These are phyloP conservation scores for Metschnikowia hibisci DNA, from an alignment of 805 yeast genomes.

Conservation along the genomic window DNA sequence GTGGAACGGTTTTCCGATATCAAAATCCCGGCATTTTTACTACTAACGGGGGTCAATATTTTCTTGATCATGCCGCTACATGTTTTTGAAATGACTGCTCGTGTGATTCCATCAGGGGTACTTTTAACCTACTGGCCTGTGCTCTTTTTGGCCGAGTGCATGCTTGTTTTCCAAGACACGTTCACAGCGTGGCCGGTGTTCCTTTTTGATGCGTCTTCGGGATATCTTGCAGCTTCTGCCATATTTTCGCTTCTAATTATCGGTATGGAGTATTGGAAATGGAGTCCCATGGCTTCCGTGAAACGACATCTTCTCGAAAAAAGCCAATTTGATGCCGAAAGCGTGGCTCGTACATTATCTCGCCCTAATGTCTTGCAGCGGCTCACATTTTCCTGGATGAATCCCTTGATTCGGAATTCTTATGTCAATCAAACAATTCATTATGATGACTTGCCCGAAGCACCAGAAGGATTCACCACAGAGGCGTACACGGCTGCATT, in stretches of 20 bases:
- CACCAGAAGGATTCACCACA: constrained; percentile 26
- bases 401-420: constrained; percentile 38
- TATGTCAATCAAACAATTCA: constrained; percentile 33
- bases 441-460: constrained; percentile 26
- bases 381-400: constrained; percentile 48
- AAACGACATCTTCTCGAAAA: neutral
- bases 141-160: constrained; percentile 16
- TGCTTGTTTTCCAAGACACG: constrained; percentile 25
- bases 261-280: constrained; percentile 34
- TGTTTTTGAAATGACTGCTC: constrained; percentile 39
- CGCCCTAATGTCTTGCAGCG: constrained; percentile 34
- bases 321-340: constrained; percentile 15
- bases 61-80: constrained; percentile 40
- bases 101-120: constrained; percentile 35
- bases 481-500: constrained; percentile 17
- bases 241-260: constrained; percentile 30
- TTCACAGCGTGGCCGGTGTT: constrained; percentile 24
- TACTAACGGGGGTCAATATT: constrained; percentile 2
- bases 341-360: constrained; percentile 13
- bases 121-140: constrained; percentile 40
- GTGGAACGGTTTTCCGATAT: constrained; percentile 24
- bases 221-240: constrained; percentile 12
- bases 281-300: constrained; percentile 29
- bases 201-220: constrained; percentile 5
- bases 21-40: constrained; percentile 17